These are phyloP conservation scores for Aspergillus coremiiformis DNA, from an alignment of 495 filamentous ascomycete species.

Conservation along the genomic window DNA sequence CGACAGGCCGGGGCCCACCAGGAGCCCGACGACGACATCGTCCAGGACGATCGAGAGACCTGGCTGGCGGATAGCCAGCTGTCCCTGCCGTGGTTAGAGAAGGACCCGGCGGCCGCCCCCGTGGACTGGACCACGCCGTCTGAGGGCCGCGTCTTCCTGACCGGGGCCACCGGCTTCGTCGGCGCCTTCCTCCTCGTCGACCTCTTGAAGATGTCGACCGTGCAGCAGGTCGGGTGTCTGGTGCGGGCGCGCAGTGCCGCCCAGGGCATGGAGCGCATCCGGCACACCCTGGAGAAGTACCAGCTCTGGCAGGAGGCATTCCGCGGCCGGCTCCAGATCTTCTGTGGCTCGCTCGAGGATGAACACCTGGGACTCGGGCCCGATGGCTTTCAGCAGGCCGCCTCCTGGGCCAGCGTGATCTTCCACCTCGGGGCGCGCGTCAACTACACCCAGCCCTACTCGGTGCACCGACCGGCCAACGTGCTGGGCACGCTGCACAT, in stretches of 20 bases:
- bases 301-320: not conserved
- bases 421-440: constrained; percentile 15
- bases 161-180: constrained; percentile 1
- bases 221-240: not conserved
- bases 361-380: not conserved
- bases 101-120: no score
- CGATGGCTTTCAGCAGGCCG: constrained; percentile 7
- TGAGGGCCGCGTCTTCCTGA: not conserved
- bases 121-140: no score
- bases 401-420: constrained; percentile 15
- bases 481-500: constrained; percentile 10
- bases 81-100: no score
- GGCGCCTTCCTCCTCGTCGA: not conserved
- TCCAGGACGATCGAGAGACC: no score
- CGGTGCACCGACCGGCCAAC: constrained; percentile 12
- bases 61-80: not conserved
- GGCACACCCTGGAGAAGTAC: not conserved
- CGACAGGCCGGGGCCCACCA: not conserved
- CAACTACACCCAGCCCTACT: constrained; percentile 19
- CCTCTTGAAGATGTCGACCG: not conserved
- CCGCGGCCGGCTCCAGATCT: no score
- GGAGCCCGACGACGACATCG: not conserved
- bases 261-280: not conserved
- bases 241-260: not conserved
- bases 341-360: not conserved